phyloP scores from a whole-genome alignment of 345 rosid species.

The Lumnitzera racemosa region DNA sequence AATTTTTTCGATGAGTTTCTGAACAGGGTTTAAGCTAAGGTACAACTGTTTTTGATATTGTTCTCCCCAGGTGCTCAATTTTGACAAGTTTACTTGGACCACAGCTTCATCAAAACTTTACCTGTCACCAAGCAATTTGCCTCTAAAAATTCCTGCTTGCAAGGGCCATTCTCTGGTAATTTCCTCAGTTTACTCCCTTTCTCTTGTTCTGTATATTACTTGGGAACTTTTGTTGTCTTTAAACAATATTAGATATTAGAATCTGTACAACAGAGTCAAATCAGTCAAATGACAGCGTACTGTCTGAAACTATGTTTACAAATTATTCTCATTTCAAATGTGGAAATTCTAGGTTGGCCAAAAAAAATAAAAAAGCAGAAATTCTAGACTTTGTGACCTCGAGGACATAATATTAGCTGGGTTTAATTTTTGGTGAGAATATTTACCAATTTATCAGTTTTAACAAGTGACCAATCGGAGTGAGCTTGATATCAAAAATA shows the following conservation, averaged over 20 bases:
- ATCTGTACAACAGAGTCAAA: too few relatives aligned
- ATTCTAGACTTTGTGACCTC: too few relatives aligned
- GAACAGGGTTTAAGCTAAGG: background rate
- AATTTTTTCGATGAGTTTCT: background rate
- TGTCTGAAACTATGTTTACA: too few relatives aligned
- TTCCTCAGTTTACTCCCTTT: background rate
- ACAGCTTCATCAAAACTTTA: conserved; percentile 78
- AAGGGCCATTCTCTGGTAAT: conserved; percentile 91
- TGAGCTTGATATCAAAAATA: too few relatives aligned
- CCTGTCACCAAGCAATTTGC: conserved; percentile 87
- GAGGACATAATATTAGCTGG: too few relatives aligned
- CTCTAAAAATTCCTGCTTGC: conserved; percentile 94
- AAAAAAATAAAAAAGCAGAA: too few relatives aligned
- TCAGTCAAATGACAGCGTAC: too few relatives aligned
- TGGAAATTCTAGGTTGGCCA: too few relatives aligned
- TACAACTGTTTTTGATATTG: conserved; percentile 1
- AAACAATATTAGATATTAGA: background rate
- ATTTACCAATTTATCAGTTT: too few relatives aligned
- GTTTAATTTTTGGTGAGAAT: too few relatives aligned
- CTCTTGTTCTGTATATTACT: background rate
- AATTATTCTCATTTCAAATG: too few relatives aligned
- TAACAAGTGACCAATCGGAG: too few relatives aligned
- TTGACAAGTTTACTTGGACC: conserved; percentile 76
- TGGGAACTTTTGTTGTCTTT: background rate
- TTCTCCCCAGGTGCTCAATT: conserved; percentile 58